Evolutionary conservation across 495 filamentous ascomycete species (phyloP), one percentile per base, ranked within the genome.

Genomic region (Penicillium ucsense): DNA sequence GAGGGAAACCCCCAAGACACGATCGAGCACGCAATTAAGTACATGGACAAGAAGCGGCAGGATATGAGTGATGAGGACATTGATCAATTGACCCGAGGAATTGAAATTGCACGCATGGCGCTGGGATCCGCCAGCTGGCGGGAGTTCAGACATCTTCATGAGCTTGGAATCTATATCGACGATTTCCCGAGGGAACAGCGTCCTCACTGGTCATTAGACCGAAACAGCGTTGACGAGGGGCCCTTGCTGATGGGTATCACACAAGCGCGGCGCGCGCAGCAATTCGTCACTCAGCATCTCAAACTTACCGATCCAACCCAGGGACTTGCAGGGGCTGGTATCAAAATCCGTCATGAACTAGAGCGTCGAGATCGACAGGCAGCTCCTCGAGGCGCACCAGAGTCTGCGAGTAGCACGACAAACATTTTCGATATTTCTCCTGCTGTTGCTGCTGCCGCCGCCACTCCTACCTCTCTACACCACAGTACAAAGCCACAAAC

Each of bases 111-210:
- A 11, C 65, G 75, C n/a, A 58, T 64, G 28, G 82, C 83, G 1
- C 51, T 82, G 1, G 41, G 47, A 0, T 89, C 83, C 42, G 40
- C 55, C 2, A 75, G 81, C 30, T 94, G 88, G 74, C 67, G 71
- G 6, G 65, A 76, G 1, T 83, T 87, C 47, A 81, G 83, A 40
- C 59, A 70, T 9, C 78, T 81, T 33, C 86, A 86, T 47, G 86
- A 95, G 55, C 72, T 95, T 43, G 90, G 90, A 0, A 61, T 92
- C 28, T 86, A 83, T 45, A 57, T 92, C 8, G 56, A 78, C 5
- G 47, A 64, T 42, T 90, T 77, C 70, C 85, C 66, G 46, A 60
- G 60, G 35, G 67, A 71, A 45, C 70, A 63, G 35, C 74, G 78
- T 5, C 54, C 64, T 30, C 67, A 70, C 10, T 94, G 86, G 83